These are phyloP conservation scores for Phytophthora pisi DNA, from an alignment of 352 stramenopile genomes.

Conservation along the genomic window DNA sequence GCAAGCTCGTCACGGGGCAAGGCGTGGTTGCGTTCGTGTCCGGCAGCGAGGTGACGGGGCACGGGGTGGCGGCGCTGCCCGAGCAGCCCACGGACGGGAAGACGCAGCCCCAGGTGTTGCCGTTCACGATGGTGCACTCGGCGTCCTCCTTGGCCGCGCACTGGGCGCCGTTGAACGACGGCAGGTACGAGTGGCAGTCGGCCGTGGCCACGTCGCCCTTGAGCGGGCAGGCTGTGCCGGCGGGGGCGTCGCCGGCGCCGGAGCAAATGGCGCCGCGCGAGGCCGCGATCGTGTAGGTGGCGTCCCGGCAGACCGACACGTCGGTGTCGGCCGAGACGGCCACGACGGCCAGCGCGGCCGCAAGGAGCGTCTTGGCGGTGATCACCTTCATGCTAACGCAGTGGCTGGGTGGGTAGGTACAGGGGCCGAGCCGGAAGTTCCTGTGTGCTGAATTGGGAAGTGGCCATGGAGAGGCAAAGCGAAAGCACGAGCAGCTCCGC, in stretches of 20 bases:
- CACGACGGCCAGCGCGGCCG: conserved; percentile 26
- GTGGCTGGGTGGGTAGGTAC: conserved; percentile 7
- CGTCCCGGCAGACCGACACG: conserved; percentile 50
- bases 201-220: conserved; percentile 46
- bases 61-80: conserved; percentile 17
- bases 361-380: conserved; percentile 22
- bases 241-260: conserved; percentile 41
- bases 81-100: conserved; percentile 38
- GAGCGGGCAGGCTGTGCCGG: conserved; percentile 52
- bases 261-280: conserved; percentile 56
- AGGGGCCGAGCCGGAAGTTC: conserved; percentile 12
- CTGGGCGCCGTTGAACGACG: conserved; percentile 44
- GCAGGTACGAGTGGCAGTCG: conserved; percentile 54
- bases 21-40: conserved; percentile 20
- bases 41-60: conserved; percentile 20
- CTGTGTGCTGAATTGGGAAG: conserved; percentile 33
- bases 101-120: conserved; percentile 45
- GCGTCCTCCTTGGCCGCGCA: conserved; percentile 47
- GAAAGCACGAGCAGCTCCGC: conserved; percentile 10
- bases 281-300: conserved; percentile 47
- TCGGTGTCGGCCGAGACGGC: conserved; percentile 29
- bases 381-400: conserved; percentile 25
- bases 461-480: conserved; percentile 8
- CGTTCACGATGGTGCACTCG: conserved; percentile 46
- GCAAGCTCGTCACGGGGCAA: conserved; percentile 8